phyloP scores from a whole-genome alignment of 2,329 filamentous ascomycete species.

The Aspergillus neotritici region DNA sequence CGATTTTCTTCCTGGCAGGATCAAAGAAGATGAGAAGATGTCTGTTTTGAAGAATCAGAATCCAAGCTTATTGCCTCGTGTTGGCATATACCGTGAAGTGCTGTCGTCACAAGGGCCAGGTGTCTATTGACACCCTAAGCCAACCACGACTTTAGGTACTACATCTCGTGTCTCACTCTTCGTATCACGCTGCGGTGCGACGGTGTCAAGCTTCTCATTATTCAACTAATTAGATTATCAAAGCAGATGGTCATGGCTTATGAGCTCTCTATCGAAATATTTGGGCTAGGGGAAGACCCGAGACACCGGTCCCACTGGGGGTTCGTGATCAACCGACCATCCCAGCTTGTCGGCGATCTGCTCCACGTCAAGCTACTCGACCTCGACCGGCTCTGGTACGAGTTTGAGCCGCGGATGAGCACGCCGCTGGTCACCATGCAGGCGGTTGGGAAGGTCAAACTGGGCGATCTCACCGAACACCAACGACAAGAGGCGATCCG shows the following conservation, averaged over 20 bases:
- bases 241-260: constrained; percentile 8
- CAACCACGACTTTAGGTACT: no score
- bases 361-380: constrained; percentile 23
- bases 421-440: constrained; percentile 17
- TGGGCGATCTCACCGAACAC: constrained; percentile 12
- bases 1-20: no score
- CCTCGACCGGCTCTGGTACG: constrained; percentile 18
- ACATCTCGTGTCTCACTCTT: no score
- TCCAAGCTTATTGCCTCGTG: no score
- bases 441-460: constrained; percentile 18
- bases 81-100: no score
- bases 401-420: constrained; percentile 18
- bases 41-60: no score
- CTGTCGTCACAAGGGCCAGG: no score
- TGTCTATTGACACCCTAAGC: no score
- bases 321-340: constrained; percentile 18
- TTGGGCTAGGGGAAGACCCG: constrained; percentile 18
- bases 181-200: no score
- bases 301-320: constrained; percentile 22
- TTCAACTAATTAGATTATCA: no score
- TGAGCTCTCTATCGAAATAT: constrained; percentile 20
- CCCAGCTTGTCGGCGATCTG: constrained; percentile 19
- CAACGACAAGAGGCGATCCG: constrained; percentile 16
- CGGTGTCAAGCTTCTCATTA: no score
- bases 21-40: no score